These are phyloP conservation scores for Triticum urartu DNA, from an alignment of 176 grass and related monocot genomes.

Conservation along the genomic window DNA sequence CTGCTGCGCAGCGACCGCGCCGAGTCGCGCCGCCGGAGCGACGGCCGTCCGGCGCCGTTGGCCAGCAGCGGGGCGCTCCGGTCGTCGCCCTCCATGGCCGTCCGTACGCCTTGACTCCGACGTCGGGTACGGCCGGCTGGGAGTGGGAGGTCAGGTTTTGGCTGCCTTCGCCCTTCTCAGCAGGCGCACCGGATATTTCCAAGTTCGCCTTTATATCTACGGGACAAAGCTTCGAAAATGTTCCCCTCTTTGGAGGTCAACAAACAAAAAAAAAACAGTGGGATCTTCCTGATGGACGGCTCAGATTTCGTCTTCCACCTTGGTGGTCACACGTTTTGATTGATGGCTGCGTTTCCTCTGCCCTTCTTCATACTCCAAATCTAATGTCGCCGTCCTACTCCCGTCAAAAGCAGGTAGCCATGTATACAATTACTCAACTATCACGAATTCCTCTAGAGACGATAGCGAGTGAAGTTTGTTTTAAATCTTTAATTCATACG, in stretches of 20 bases:
- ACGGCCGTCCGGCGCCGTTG: constrained; percentile 9
- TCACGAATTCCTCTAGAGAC: background rate
- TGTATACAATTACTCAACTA: too few relatives aligned
- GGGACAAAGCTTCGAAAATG: background rate
- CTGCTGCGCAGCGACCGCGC: constrained; percentile 64
- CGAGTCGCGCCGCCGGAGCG: constrained; percentile 49
- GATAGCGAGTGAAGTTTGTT: background rate
- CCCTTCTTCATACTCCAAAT: background rate
- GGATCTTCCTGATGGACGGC: background rate
- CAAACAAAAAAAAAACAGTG: background rate
- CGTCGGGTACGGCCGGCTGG: background rate
- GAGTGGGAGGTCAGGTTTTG: background rate
- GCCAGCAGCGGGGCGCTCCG: constrained; percentile 53
- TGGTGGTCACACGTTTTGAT: background rate
- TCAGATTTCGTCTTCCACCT: background rate
- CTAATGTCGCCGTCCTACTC: background rate
- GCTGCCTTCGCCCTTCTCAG: background rate
- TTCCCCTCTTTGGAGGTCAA: background rate
- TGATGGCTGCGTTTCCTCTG: too few relatives aligned
- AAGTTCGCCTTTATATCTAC: background rate
- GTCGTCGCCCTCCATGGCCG: constrained; percentile 44
- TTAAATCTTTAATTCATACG: too few relatives aligned
- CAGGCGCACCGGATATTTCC: background rate
- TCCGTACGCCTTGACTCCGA: background rate
- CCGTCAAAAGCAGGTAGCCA: too few relatives aligned